Evolutionary conservation across 805 yeast species (phyloP), one percentile per base, ranked within the genome.

Genomic region (Jamesozyma piceae): DNA sequence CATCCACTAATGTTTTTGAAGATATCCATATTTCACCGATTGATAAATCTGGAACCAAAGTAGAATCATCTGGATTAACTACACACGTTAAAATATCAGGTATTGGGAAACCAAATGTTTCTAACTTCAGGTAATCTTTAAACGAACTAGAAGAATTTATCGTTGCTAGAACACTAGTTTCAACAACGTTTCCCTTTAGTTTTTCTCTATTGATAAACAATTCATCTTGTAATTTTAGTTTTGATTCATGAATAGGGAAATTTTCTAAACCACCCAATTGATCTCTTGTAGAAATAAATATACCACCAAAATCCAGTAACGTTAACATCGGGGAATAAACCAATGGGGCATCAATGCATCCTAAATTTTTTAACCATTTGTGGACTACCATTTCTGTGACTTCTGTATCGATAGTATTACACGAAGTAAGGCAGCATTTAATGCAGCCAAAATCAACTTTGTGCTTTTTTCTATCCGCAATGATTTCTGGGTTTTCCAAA

Each of bases 21-120:
- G 89, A 96, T n/a, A 92, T 84, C 97, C 97, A 92, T 28, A 92
- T 80, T 61, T 92, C 99, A 22, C 98, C 98, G 14, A 92, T 85
- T 48, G 82, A 86, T 54, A 84, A 75, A 38, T 74, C 80, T 2
- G 79, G 77, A 4, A 86, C 83, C 15, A 92, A 65, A 2, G 80
- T 68, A 30, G 80, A 74, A 45, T 90, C 86, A 46, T 92, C 97
- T 0, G 97, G 97, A 57, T 94, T 88, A 0, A 92, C 97, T 24
- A 92, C 77, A 0, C 97, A 97, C 27, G 90, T 60, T 0, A 95
- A 85, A 0, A 97, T 90, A 65, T 90, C 96, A 0, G 97, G 96
- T 2, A 92, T 62, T 1, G 98, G 97, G 54, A 73, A 87, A 0
- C 98, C 98, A 69, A 90, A 92, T 0, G 96, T 82, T 15, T 94